phyloP scores from a whole-genome alignment of 495 filamentous ascomycete genomes.

The Oleoguttula mirabilis region DNA sequence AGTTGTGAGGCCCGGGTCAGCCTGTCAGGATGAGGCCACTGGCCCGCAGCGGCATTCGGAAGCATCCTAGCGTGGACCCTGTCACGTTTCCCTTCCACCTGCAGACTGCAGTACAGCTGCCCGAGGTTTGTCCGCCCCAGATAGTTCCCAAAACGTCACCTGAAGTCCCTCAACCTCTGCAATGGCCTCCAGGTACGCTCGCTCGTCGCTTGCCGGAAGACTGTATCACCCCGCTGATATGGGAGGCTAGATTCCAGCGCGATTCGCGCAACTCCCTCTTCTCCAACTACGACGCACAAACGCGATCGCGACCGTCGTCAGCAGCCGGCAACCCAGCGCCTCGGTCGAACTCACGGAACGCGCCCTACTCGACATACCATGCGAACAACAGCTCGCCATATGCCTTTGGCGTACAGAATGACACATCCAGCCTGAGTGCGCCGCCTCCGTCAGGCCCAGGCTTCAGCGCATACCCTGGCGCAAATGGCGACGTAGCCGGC shows the following conservation, averaged over 20 bases:
- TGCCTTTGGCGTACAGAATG: slow-evolving; percentile 39
- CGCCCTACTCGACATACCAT: slow-evolving; percentile 13
- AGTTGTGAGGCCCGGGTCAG: too few relatives aligned
- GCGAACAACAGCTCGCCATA: slow-evolving; percentile 42
- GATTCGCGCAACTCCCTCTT: slow-evolving; percentile 84
- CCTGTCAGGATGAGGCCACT: too few relatives aligned
- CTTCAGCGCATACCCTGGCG: slow-evolving; percentile 42
- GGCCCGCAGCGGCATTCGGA: too few relatives aligned
- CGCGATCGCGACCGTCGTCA: slow-evolving; percentile 20
- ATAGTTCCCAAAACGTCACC: too few relatives aligned
- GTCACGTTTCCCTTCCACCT: too few relatives aligned
- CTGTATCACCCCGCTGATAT: too few relatives aligned
- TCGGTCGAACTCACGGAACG: slow-evolving; percentile 1
- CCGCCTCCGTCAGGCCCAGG: slow-evolving; percentile 4
- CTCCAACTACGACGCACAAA: slow-evolving; percentile 49
- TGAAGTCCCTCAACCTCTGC: too few relatives aligned
- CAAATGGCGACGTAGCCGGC: slow-evolving; percentile 29
- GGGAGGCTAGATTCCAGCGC: slow-evolving; percentile 45
- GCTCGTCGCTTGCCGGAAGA: too few relatives aligned
- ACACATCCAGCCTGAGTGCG: slow-evolving; percentile 5
- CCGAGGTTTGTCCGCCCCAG: too few relatives aligned
- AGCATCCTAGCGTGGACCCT: too few relatives aligned
- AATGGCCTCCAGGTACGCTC: too few relatives aligned
- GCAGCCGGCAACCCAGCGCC: slow-evolving; percentile 5
- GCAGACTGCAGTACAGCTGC: too few relatives aligned